Evolutionary conservation across 2,329 filamentous ascomycete genomes (phyloP), one percentile per base, ranked within the genome.

Genomic region (Neoarthrinium moseri): DNA sequence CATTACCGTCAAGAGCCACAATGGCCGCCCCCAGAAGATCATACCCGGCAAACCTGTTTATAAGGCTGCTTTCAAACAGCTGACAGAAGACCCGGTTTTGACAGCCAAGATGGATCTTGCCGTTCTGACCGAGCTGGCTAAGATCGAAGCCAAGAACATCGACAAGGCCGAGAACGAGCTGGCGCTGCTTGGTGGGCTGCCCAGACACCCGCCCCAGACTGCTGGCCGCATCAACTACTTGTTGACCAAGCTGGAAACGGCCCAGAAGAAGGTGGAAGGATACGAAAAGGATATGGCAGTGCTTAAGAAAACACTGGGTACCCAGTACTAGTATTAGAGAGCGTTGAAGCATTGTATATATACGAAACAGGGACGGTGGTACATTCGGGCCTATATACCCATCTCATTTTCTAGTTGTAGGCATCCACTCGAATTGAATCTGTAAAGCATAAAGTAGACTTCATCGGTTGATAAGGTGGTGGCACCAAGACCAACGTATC

Each of bases 31-130:
- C 0, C 81, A 84, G 47, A 75, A 74, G 24, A 87, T 97, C 63
- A 84, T 78, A 44, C 86, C 90, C 0, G 91, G 91, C 18, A 90
- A 89, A 60, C 91, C 92, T 0, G 86, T 97, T 21, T 95, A 92
- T 66, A 82, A 84, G 47, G 83, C 91, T 1, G 91, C 91, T 0
- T 97, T 97, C 69, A 76, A 78, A 49, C 74, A 80, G 29, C 70
- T 96, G 29, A 77, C 83, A 0, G 70, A 80, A 36, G 91, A 96
- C 61, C 73, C 76, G 6, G 89, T 90, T 1, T 73, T 96, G 33
- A 76, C 77, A 33, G 85, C 87, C 27, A 81, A 84, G 53, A 80
- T 96, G 64, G 85, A 90, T 58, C 71, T 95, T 10, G 79, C 81
- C 1, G 74, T 91, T 15, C 58, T 95, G 18, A 75, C 73, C 0